Base-by-base conservation (phyloP, 139 green algal species). In the Coelastrella sp. region DNA sequence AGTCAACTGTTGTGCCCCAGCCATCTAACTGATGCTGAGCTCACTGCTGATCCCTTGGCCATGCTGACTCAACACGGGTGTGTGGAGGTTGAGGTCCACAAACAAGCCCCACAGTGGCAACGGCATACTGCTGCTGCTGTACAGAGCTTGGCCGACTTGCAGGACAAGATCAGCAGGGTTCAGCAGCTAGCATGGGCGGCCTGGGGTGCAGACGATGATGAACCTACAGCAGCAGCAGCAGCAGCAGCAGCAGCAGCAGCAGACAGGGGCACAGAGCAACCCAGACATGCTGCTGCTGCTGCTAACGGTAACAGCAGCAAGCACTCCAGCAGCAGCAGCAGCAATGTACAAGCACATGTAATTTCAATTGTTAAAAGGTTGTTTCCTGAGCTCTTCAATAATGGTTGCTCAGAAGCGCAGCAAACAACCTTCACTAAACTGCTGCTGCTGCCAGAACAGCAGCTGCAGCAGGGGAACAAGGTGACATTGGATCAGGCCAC, bases 381-480 rank as follows among this genome's bases (percentile, higher is more conserved):
- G 8, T 25, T 81, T 70, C 61, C 61, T 70, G 61, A 15, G 61
- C 14, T 70, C 12, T 70, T 70, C 5, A 70, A 12, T 70, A 70
- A 70, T 5, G 4, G 61, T 20, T 70, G 24, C 25, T 7, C n/a
- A 57, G 9, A 20, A 14, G 8, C 11, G 74, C 74, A 58, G n/a
- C 1, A 59, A 17, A 57, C 19, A 17, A 27, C 70, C 19, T 25
- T 78, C 27, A 22, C 57, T 20, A 68, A 49, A 24, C 58, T 60
- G 80, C 22, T 73, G 78, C 56, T 27, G 59, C 80, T 74, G 20
- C 80, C 19, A 68, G 15, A 74, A 58, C 80, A 85, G 80, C 57
- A 56, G 78, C 49, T 49, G 80, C 59, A 74, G 59, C 59, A 85
- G 80, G 20, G 73, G 22, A 14, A 68, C 19, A 78, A 9, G 17